These are phyloP conservation scores for Parachaetomium inaequale DNA, from an alignment of 495 filamentous ascomycete genomes.

Conservation along the genomic window DNA sequence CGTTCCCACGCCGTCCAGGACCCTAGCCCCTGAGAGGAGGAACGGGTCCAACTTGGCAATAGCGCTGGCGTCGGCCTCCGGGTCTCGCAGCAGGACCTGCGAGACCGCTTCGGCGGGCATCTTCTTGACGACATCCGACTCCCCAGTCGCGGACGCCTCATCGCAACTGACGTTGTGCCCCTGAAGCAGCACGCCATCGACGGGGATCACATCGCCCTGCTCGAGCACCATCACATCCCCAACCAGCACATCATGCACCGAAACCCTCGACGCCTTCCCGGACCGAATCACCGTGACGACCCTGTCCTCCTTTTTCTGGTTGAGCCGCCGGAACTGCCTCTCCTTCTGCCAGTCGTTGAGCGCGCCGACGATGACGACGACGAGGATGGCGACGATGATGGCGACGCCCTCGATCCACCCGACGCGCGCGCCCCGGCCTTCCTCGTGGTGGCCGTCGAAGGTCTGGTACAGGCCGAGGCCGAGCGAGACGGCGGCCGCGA, in stretches of 20 bases:
- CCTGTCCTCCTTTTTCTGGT: conserved; percentile 70
- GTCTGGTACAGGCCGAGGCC: conserved; percentile 65
- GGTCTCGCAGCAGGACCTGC: conserved; percentile 60
- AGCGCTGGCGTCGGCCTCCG: conserved; percentile 33
- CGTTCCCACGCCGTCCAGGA: conserved; percentile 81
- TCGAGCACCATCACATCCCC: conserved; percentile 68
- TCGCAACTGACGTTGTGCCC: conserved; percentile 70
- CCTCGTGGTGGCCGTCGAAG: conserved; percentile 40
- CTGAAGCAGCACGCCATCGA: conserved; percentile 63
- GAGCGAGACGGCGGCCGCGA: conserved; percentile 63
- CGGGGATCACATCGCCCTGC: conserved; percentile 66
- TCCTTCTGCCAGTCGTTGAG: conserved; percentile 72
- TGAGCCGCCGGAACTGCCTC: conserved; percentile 67
- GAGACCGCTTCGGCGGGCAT: conserved; percentile 61
- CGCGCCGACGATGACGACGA: conserved; percentile 69
- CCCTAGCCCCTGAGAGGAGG: conserved; percentile 81
- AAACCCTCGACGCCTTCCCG: conserved; percentile 62
- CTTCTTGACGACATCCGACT: conserved; percentile 74
- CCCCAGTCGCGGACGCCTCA: conserved; percentile 74
- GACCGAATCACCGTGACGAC: conserved; percentile 69
- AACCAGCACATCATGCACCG: conserved; percentile 63
- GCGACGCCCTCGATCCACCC: conserved; percentile 77
- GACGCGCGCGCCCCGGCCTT: conserved; percentile 49
- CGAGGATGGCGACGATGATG: conserved; percentile 66
- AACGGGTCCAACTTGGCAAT: conserved; percentile 78